A percentile compares a stretch with the other conserved stretches of the same genome.
phyloP scores from a whole-genome alignment of 768 basidiomycete genomes.

The Russula earlei region DNA sequence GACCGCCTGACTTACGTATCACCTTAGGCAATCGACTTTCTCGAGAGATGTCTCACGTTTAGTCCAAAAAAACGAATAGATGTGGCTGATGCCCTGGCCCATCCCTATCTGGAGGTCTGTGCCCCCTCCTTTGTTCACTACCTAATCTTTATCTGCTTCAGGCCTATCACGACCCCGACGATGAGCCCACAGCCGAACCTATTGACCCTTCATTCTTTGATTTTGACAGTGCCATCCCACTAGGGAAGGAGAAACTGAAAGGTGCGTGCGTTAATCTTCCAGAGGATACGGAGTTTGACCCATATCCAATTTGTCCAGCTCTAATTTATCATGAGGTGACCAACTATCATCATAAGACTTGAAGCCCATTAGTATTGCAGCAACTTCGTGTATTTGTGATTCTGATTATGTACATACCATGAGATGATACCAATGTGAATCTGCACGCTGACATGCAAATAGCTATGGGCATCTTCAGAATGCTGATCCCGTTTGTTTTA shows the following conservation, averaged over 20 bases:
- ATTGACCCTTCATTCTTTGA: slow-evolving; percentile 76
- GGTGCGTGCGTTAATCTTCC: slow-evolving; percentile 29
- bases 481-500: background rate
- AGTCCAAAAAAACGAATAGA: slow-evolving; percentile 83
- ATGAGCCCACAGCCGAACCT: slow-evolving; percentile 75
- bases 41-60: slow-evolving; percentile 76
- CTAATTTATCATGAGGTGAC: slow-evolving; percentile 19
- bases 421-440: slow-evolving; percentile 13
- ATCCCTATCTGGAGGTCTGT: slow-evolving; percentile 78
- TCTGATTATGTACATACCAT: slow-evolving; percentile 5
- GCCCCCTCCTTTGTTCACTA: background rate
- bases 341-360: background rate
- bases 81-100: slow-evolving; percentile 77
- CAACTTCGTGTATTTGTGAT: slow-evolving; percentile 2
- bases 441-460: background rate
- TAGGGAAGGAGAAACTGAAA: slow-evolving; percentile 63
- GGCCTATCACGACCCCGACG: slow-evolving; percentile 84
- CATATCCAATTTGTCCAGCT: background rate
- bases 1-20: background rate
- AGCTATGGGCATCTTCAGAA: background rate
- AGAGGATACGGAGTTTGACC: background rate
- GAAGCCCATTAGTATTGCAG: slow-evolving; percentile 7
- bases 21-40: slow-evolving; percentile 57
- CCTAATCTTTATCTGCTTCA: slow-evolving; percentile 23
- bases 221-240: slow-evolving; percentile 61